phyloP scores from a whole-genome alignment of 164 flowering plant genomes.

The Vitis cinerea region DNA sequence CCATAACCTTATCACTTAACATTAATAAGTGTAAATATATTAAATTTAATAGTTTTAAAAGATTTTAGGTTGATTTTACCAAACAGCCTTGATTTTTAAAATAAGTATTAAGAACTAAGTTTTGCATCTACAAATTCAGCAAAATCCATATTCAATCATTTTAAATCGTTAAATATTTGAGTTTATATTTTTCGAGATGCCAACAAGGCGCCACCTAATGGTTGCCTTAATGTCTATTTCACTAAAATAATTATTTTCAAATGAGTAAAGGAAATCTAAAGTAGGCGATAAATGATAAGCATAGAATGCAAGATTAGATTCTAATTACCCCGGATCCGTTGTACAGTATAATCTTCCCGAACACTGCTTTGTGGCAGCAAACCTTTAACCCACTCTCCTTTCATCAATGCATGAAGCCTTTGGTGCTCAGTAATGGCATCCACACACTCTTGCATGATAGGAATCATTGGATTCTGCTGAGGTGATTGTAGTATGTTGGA shows the following conservation, averaged over 20 bases:
- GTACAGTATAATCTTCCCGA: slow-evolving; percentile 78
- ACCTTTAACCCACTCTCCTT: slow-evolving; percentile 93
- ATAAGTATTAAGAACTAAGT: too few species aligned
- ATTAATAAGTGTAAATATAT: too few species aligned
- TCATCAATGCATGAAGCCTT: slow-evolving; percentile 80
- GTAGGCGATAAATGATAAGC: background rate
- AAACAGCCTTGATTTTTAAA: too few species aligned
- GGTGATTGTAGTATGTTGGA: slow-evolving; percentile 50
- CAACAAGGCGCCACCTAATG: too few species aligned
- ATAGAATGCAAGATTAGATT: background rate
- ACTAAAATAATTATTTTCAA: background rate
- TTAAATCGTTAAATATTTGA: too few species aligned
- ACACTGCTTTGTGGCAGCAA: slow-evolving; percentile 87
- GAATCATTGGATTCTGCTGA: slow-evolving; percentile 52
- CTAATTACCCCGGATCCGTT: slow-evolving; percentile 66
- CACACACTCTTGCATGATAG: slow-evolving; percentile 78
- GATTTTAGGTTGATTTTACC: too few species aligned
- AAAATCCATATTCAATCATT: too few species aligned
- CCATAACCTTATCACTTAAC: too few species aligned
- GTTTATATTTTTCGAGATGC: too few species aligned
- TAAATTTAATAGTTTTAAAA: too few species aligned
- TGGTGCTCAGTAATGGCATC: slow-evolving; percentile 97
- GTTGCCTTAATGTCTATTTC: background rate
- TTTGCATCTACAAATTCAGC: too few species aligned
- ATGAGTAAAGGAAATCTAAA: background rate